A percentile compares a stretch with the other conserved stretches of the same genome.
phyloP scores from a whole-genome alignment of 1,139 yeast genomes.

The Zygosaccharomyces sapae region DNA sequence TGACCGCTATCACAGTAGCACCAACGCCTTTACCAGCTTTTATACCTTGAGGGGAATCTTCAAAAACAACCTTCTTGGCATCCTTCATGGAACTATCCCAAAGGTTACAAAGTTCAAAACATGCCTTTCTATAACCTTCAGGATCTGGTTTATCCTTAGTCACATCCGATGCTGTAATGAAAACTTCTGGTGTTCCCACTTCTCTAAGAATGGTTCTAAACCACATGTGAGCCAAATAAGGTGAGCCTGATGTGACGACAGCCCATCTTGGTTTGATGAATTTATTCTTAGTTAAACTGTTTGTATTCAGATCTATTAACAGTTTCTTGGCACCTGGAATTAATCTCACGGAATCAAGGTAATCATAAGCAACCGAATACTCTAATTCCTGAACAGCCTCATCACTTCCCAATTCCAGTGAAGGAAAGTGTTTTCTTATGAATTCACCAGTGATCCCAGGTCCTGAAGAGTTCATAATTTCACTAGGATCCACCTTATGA shows the following conservation, averaged over 20 bases:
- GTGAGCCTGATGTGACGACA: conserved; percentile 72
- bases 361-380: conserved; percentile 58
- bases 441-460: conserved; percentile 72
- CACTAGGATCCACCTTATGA: conserved; percentile 61
- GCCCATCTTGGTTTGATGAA: conserved; percentile 58
- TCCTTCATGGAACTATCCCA: conserved; percentile 43
- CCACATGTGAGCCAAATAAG: conserved; percentile 52
- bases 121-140: conserved; percentile 53
- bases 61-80: conserved; percentile 55
- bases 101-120: conserved; percentile 47
- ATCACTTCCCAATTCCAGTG: conserved; percentile 54
- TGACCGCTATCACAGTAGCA: conserved; percentile 68
- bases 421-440: conserved; percentile 60
- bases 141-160: conserved; percentile 74
- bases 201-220: conserved; percentile 56
- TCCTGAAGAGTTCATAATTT: conserved; percentile 63
- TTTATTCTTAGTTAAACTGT: conserved; percentile 33
- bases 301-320: conserved; percentile 44
- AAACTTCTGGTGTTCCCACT: conserved; percentile 52
- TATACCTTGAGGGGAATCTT: conserved; percentile 85
- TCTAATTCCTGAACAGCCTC: conserved; percentile 54
- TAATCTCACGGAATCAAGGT: conserved; percentile 59
- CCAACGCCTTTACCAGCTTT: conserved; percentile 75
- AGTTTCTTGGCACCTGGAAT: conserved; percentile 66
- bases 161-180: conserved; percentile 71